Base-by-base conservation (phyloP, 495 filamentous ascomycete genomes). In the Pyronema domesticum region DNA sequence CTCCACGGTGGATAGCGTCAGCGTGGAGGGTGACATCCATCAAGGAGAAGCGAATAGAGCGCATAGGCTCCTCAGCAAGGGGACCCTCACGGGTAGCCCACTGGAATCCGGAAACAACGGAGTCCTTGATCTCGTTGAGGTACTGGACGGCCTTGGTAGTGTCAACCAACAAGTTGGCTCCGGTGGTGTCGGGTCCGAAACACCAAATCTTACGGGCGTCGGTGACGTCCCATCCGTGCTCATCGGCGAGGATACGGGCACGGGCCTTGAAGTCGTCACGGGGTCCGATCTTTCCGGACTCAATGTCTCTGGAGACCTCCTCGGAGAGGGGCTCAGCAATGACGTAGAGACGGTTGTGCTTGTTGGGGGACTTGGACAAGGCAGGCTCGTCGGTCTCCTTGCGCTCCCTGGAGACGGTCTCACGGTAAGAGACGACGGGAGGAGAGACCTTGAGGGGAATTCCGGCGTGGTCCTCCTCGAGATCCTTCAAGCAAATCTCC, bases 161-260 rank as follows among this genome's bases (percentile, higher is more conserved):
- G 72, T 99, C 91, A 66, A 99, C 82, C 57, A 99, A 76, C 80
- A 99, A 73, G 76, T 99, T 99, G 80, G 91, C 85, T 72, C 91
- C 91, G 68, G 74, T 87, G 68, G 88, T 94, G 71, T 99, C 93
- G 62, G 91, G 91, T 72, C 91, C 91, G 77, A 99, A 99, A 70
- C 85, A 89, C 91, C 91, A 99, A 71, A 99, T 99, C 85, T 99
- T 99, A 74, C 91, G 86, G 70, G 91, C 91, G 74, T 99, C 91
- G 62, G 91, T 99, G 66, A 99, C 91, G 77, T 99, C 91, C 91
- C 91, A 99, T 66, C 85, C 89, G 74, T 87, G 81, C 66, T 99
- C 91, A 68, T 99, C 91, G 61, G 91, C 91, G 52, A 99, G 75
- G 70, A 94, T 68, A 82, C 91, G 89, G 68, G 91, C 91, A 75